Evolutionary conservation across 2,329 filamentous ascomycete species (phyloP), one percentile per base, ranked within the genome.

Genomic region (Furcasterigmium sp.): DNA sequence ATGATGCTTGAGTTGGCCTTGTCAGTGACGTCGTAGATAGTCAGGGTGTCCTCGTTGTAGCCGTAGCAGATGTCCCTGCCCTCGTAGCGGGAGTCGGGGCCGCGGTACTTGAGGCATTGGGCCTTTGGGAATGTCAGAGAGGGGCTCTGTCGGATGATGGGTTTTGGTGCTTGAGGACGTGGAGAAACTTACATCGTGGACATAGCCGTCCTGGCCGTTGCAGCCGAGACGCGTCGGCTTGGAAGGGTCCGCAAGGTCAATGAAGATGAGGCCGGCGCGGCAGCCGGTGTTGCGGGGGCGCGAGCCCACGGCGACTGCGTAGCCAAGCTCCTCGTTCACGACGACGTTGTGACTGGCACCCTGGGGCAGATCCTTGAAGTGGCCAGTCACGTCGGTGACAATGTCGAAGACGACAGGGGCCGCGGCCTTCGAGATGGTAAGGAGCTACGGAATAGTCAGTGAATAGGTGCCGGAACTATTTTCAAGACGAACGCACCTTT

Each of bases 41-140:
- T 73, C 36, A 75, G 53, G 1, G 65, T 65, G 48, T 74, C 70
- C 51, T 73, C 72, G 49, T 75, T 72, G 60, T 73, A 76, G 23
- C 67, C 70, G 48, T 73, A 75, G 65, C 72, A 76, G 47, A 76
- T 72, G 46, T 76, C 69, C 8, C 56, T 61, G 29, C 68, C 71
- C 3, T 55, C 50, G 50, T 68, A 75, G 30, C 61, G 53, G 11
- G 53, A 55, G 48, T 76, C 70, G 0, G 72, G 71, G 0, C 72
- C 72, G n/a, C 64, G 63, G 57, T 46, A 46, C n/a, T 43, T 41
- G 17, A 48, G 28, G 39, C 41, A 45, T 35, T 44, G 44, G 5
- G 41, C 23, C 23, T 26, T n/a, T n/a, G n/a, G n/a, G n/a, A n/a
- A n/a, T n/a, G n/a, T n/a, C n/a, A n/a, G n/a, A n/a, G n/a, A n/a